These are phyloP conservation scores for Orbilia javanica DNA, from an alignment of 2,329 filamentous ascomycete genomes.

Conservation along the genomic window DNA sequence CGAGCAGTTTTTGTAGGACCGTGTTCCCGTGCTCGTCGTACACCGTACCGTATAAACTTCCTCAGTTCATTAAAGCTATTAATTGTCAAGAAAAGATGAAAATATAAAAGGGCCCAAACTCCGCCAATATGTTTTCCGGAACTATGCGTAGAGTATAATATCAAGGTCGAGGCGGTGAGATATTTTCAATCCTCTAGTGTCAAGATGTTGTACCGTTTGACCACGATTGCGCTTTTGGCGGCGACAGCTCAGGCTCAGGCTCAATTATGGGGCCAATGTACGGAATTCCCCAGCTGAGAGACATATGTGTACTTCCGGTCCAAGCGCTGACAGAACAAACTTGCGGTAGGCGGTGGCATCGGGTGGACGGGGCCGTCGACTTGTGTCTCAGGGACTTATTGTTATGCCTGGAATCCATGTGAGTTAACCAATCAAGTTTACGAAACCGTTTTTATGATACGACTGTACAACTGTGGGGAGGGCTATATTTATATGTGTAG, in stretches of 20 bases:
- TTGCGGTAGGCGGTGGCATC: conserved; percentile 31
- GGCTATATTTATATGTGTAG: too few relatives aligned
- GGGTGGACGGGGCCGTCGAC: conserved; percentile 27
- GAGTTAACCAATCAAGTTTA: too few relatives aligned
- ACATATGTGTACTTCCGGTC: background rate
- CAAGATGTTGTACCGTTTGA: conserved; percentile 28
- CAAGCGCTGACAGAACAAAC: background rate
- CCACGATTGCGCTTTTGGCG: conserved; percentile 17
- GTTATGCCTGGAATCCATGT: conserved; percentile 38
- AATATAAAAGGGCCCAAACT: conserved; percentile 3
- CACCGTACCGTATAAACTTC: background rate
- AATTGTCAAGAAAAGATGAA: background rate
- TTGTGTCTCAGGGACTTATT: conserved; percentile 33
- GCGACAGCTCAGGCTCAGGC: conserved; percentile 31
- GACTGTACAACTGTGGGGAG: too few relatives aligned
- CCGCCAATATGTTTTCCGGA: background rate
- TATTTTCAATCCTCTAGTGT: background rate
- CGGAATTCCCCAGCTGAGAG: background rate
- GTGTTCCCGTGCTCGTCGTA: conserved; percentile 5
- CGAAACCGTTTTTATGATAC: too few relatives aligned
- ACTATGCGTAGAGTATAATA: too few relatives aligned
- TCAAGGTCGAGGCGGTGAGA: too few relatives aligned
- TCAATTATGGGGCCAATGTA: conserved; percentile 35
- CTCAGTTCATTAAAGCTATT: background rate
- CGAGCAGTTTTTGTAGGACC: conserved; percentile 2